A percentile compares a stretch with the other conserved stretches of the same genome.
phyloP scores from a whole-genome alignment of 306 rosid species.

The Canavalia gladiata region DNA sequence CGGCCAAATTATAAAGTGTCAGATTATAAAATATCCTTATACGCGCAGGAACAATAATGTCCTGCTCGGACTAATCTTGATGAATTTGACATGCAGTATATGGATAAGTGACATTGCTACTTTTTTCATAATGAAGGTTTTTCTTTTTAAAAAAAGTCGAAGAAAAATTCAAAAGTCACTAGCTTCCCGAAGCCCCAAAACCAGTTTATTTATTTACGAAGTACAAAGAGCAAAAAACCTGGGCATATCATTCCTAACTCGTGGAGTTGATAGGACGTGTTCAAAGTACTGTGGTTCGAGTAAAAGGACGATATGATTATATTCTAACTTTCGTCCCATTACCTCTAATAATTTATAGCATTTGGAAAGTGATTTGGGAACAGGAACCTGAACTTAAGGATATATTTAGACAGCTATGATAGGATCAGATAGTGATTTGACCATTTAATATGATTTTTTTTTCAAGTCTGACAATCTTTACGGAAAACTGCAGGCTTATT shows the following conservation, averaged over 20 bases:
- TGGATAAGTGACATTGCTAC: not conserved
- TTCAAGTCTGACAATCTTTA: no score
- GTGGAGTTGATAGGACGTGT: conserved; percentile 41
- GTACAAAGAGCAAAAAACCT: conserved; percentile 44
- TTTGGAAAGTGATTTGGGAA: conserved; percentile 51
- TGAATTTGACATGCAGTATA: not conserved
- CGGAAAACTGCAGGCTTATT: no score
- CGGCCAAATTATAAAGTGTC: not conserved
- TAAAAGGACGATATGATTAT: conserved; percentile 31
- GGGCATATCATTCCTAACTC: conserved; percentile 15
- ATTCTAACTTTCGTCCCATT: conserved; percentile 40
- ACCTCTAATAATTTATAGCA: conserved; percentile 57
- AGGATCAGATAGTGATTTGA: conserved; percentile 51
- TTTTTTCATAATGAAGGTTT: not conserved
- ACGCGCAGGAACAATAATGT: not conserved
- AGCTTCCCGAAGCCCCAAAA: conserved; percentile 6
- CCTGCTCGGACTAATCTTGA: not conserved
- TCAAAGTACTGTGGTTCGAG: conserved; percentile 27
- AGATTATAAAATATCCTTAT: not conserved
- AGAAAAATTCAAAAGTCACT: not conserved
- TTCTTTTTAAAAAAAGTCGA: not conserved
- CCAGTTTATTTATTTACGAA: conserved; percentile 40
- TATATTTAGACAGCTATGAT: conserved; percentile 46
- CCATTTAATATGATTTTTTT: conserved; percentile 39
- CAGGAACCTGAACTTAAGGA: conserved; percentile 53